These are phyloP conservation scores for Saccharata proteae DNA, from an alignment of 2,329 filamentous ascomycete genomes.

Conservation along the genomic window DNA sequence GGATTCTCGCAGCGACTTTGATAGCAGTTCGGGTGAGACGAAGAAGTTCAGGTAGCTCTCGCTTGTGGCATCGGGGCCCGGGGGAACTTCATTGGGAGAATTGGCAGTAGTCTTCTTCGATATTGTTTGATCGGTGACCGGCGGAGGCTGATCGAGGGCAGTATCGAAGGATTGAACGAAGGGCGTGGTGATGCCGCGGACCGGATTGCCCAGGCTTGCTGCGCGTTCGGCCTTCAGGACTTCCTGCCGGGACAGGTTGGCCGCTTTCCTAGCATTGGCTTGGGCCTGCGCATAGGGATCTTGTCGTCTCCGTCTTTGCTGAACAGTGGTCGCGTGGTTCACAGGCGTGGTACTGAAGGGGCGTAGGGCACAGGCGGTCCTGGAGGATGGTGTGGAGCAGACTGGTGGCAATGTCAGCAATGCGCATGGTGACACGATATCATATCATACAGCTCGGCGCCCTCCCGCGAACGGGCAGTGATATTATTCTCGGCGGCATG, in stretches of 20 bases:
- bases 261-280: slow-evolving; percentile 69
- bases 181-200: slow-evolving; percentile 66
- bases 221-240: slow-evolving; percentile 55
- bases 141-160: slow-evolving; percentile 26
- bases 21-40: slow-evolving; percentile 55
- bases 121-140: slow-evolving; percentile 9
- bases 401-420: not conserved
- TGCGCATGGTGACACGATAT: not conserved
- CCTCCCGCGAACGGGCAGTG: slow-evolving; percentile 30
- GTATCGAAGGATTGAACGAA: slow-evolving; percentile 74
- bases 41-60: slow-evolving; percentile 59
- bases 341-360: slow-evolving; percentile 52
- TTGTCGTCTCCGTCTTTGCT: slow-evolving; percentile 49
- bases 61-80: slow-evolving; percentile 14
- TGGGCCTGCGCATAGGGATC: slow-evolving; percentile 78
- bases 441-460: slow-evolving; percentile 25
- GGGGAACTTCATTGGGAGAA: slow-evolving; percentile 5
- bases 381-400: slow-evolving; percentile 17
- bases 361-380: slow-evolving; percentile 38
- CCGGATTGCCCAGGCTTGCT: slow-evolving; percentile 58
- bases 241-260: slow-evolving; percentile 64
- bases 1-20: slow-evolving; percentile 54
- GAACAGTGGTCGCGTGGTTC: slow-evolving; percentile 37
- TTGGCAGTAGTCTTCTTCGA: slow-evolving; percentile 12
- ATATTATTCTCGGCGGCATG: slow-evolving; percentile 40